A percentile compares a stretch with the other conserved stretches of the same genome.
phyloP scores from a whole-genome alignment of 1,139 yeast genomes.

The Arxiozyma slooffiae region DNA sequence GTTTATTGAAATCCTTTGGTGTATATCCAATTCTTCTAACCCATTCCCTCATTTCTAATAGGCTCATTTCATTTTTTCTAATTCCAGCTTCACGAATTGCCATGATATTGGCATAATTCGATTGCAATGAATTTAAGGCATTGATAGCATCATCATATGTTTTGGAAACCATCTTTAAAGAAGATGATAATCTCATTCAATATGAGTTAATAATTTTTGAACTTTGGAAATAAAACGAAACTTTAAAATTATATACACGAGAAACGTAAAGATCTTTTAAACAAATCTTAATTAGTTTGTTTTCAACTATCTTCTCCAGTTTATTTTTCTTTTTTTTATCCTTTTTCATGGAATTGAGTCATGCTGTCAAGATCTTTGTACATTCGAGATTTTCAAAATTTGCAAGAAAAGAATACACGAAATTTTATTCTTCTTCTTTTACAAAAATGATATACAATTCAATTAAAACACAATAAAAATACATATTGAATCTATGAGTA shows the following conservation, averaged over 20 bases:
- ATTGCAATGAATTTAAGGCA: slow-evolving; percentile 78
- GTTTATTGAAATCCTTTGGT: slow-evolving; percentile 53
- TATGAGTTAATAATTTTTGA: not conserved
- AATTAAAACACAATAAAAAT: not conserved
- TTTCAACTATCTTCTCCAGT: not conserved
- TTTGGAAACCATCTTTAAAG: slow-evolving; percentile 20
- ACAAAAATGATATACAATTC: not conserved
- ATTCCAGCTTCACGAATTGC: slow-evolving; percentile 66
- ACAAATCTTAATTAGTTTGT: not conserved
- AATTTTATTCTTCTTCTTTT: too few species aligned
- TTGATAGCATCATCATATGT: slow-evolving; percentile 61
- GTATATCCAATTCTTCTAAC: slow-evolving; percentile 76
- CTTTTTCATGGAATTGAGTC: not conserved
- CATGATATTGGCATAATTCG: slow-evolving; percentile 83
- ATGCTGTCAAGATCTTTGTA: not conserved
- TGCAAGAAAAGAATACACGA: not conserved
- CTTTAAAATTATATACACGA: not conserved
- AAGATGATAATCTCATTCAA: slow-evolving; percentile 14
- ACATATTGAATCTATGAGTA: not conserved
- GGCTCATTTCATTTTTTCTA: slow-evolving; percentile 58
- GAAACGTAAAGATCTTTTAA: too few species aligned
- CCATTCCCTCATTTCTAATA: slow-evolving; percentile 87
- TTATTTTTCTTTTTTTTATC: too few species aligned
- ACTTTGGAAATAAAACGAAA: too few species aligned
- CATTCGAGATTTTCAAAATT: not conserved